Evolutionary conservation across 2,329 filamentous ascomycete species (phyloP), one percentile per base, ranked within the genome.

Genomic region (Aspergillus ustus): DNA sequence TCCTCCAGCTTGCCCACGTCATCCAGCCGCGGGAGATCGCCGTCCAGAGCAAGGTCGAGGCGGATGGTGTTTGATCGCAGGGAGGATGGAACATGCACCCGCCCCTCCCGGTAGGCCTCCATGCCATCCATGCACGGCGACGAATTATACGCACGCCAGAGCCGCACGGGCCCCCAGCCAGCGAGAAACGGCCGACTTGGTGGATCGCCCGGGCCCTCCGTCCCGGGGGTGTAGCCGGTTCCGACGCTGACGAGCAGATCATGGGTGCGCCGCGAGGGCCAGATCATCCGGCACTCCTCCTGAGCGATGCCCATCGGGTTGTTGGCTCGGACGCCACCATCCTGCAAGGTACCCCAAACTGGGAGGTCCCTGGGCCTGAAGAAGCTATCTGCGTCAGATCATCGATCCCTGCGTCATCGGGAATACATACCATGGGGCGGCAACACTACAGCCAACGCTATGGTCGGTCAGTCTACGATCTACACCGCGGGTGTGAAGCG

Each of bases 241-340:
- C 69, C 68, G 5, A 71, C 56, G 28, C 61, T 67, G 7, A 71
- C 25, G 5, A 71, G 60, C 2, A 71, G 59, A 60, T 68, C 64
- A 37, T 62, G 62, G 31, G 51, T 61, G 29, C 56, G 53, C 13
- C 57, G 52, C 13, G 48, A 46, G n/a, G 69, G 68, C 69, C 67
- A 71, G 52, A 70, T 64, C 4, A 55, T 49, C 15, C 17, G 43
- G 13, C 62, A 62, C 56, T 71, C 69, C 31, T 60, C 61, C 44
- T 64, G 59, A 20, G 63, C 68, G 52, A 65, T 65, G 1, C 65
- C 59, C 7, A 66, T 48, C 9, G 68, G 69, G 52, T 69, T 69
- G 52, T 71, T 71, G 40, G 66, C 67, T 25, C 65, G 59, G 17
- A 71, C 63, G 4, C 68, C 69, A 13, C 69, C 67, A 54, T 71